Conservation (phyloP, 2,329 filamentous ascomycete genomes). For the Laburnicola sp. region DNA sequence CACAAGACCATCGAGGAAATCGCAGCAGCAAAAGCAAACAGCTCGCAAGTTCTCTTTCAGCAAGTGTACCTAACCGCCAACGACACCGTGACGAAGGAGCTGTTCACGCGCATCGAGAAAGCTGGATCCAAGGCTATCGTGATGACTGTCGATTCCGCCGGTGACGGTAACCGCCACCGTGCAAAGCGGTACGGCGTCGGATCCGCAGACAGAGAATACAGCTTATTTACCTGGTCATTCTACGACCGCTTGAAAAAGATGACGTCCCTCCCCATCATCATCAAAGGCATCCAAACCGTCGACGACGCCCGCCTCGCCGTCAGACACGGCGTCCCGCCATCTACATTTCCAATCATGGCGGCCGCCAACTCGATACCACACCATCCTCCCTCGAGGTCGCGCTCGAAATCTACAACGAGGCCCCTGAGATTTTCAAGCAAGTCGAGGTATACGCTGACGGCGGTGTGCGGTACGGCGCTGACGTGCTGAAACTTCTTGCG, state of each 20-base stretch:
- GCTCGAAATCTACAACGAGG: constrained; percentile 69
- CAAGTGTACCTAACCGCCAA: constrained; percentile 46
- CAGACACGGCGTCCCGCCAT: constrained; percentile 44
- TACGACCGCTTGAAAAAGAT: constrained; percentile 42
- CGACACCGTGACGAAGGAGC: constrained; percentile 32
- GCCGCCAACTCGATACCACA: constrained; percentile 52
- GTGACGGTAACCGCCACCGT: constrained; percentile 44
- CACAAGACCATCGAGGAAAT: constrained; percentile 41
- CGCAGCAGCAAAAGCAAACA: constrained; percentile 29
- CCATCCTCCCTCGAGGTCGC: constrained; percentile 75
- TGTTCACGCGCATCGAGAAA: constrained; percentile 38
- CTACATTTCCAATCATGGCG: constrained; percentile 49
- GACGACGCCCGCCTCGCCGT: constrained; percentile 45
- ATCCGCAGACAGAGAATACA: constrained; percentile 36
- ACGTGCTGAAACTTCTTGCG: constrained; percentile 45
- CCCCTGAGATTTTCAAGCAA: constrained; percentile 45
- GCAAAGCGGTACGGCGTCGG: constrained; percentile 39
- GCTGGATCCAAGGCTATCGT: constrained; percentile 47
- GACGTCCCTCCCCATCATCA: constrained; percentile 45
- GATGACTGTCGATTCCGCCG: constrained; percentile 48
- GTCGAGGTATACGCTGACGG: constrained; percentile 48
- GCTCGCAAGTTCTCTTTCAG: constrained; percentile 45
- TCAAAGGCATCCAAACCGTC: constrained; percentile 47
- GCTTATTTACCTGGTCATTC: constrained; percentile 40
- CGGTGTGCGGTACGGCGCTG: constrained; percentile 46